phyloP scores from a whole-genome alignment of 2,329 filamentous ascomycete genomes.

The Leptographium galeiforme region DNA sequence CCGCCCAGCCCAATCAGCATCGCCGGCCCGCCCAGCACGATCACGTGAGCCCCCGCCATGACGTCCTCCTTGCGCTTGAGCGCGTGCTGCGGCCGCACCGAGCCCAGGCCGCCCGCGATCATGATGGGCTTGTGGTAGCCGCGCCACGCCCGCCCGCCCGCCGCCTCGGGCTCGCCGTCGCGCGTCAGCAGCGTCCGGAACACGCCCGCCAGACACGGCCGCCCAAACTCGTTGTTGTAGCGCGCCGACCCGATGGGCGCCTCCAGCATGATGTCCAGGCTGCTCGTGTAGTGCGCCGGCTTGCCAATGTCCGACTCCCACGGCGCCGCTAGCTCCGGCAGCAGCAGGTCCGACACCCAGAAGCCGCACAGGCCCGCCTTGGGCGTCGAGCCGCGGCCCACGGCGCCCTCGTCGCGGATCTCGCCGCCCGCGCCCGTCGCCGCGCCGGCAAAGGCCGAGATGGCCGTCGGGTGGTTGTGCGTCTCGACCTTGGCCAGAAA shows the following conservation, averaged over 20 bases:
- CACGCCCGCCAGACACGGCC: constrained; percentile 76
- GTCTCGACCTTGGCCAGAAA: constrained; percentile 93
- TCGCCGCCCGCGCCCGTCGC: constrained; percentile 93
- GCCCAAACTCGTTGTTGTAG: constrained; percentile 96
- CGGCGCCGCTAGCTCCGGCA: constrained; percentile 67
- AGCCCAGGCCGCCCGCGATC: constrained; percentile 92
- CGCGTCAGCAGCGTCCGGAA: constrained; percentile 78
- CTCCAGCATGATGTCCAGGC: constrained; percentile 94
- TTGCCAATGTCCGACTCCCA: constrained; percentile 90
- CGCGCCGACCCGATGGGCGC: constrained; percentile 88
- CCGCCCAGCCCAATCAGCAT: constrained; percentile 97
- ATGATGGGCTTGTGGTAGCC: constrained; percentile 98
- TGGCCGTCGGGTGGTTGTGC: constrained; percentile 93
- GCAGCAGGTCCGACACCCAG: constrained; percentile 86
- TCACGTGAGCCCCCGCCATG: constrained; percentile 72
- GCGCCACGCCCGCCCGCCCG: constrained; percentile 32
- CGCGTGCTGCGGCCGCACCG: constrained; percentile 79
- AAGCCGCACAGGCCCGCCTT: constrained; percentile 89
- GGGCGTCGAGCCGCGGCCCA: constrained; percentile 81
- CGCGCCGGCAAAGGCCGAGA: constrained; percentile 83
- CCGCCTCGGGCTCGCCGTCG: constrained; percentile 34
- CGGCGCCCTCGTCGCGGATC: constrained; percentile 88
- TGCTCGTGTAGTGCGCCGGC: constrained; percentile 83
- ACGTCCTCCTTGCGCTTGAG: constrained; percentile 73
- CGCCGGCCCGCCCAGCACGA: constrained; percentile 87